These are phyloP conservation scores for Amanita rimosa DNA, from an alignment of 768 basidiomycete genomes.

Conservation along the genomic window DNA sequence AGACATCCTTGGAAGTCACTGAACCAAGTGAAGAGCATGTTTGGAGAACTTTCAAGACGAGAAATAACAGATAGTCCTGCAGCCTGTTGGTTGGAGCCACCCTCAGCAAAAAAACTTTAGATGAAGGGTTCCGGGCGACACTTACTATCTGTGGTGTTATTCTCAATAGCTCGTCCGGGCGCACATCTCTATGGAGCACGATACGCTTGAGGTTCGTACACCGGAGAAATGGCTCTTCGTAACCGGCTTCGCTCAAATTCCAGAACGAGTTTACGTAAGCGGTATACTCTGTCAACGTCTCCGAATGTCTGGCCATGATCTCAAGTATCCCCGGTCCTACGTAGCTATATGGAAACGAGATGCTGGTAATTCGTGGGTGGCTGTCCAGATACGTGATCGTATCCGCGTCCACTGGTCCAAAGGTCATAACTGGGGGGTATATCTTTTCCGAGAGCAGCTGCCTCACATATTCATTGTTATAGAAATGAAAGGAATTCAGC, in stretches of 20 bases:
- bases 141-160: neutral
- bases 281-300: neutral
- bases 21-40: neutral
- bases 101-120: neutral
- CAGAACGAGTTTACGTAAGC: neutral
- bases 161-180: neutral
- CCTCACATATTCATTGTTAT: neutral
- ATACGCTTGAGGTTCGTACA: neutral
- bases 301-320: neutral
- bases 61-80: neutral
- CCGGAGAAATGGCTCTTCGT: neutral
- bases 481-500: neutral
- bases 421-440: neutral
- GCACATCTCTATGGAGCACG: neutral
- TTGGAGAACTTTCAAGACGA: neutral
- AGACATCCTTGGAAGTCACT: neutral
- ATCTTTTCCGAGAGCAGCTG: neutral
- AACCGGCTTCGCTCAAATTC: neutral
- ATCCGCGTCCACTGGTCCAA: neutral
- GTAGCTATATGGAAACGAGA: neutral
- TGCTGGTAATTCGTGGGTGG: neutral
- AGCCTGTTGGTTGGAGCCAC: neutral
- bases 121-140: too few relatives aligned
- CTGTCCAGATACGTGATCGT: neutral
- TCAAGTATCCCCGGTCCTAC: neutral